Evolutionary conservation across 225 moss, liverwort and hornwort species (phyloP).

Genomic region (Pleurozium schreberi): DNA sequence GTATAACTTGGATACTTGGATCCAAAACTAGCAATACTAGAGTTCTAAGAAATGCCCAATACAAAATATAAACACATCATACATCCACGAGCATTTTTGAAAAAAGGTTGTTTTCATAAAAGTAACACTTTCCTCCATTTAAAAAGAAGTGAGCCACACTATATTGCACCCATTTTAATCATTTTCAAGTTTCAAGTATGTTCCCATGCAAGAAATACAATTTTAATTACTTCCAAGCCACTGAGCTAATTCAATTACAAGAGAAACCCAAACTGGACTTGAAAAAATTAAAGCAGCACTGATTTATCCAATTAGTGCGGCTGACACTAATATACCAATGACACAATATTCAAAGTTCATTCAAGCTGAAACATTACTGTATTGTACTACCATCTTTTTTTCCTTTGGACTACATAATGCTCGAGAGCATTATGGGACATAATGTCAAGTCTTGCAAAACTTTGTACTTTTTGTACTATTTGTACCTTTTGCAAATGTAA

Average conservation of each 20-base stretch:
- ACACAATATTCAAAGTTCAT: background rate
- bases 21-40: too few relatives aligned
- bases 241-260: background rate
- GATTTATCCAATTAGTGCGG: too few relatives aligned
- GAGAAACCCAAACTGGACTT: background rate
- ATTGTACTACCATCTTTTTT: background rate
- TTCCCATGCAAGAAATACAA: background rate
- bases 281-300: background rate
- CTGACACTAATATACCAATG: background rate
- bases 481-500: too few relatives aligned
- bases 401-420: too few relatives aligned
- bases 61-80: background rate
- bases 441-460: too few relatives aligned
- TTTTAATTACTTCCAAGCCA: background rate
- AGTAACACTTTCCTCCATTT: background rate
- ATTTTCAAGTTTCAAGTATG: background rate
- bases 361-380: background rate
- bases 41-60: background rate
- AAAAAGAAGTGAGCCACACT: background rate
- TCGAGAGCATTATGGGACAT: too few relatives aligned
- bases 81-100: background rate
- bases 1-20: too few relatives aligned
- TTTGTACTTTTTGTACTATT: too few relatives aligned
- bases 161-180: background rate
- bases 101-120: background rate